Conservation (phyloP, 129 eudicot species). For the Chrysanthemum makinoi region DNA sequence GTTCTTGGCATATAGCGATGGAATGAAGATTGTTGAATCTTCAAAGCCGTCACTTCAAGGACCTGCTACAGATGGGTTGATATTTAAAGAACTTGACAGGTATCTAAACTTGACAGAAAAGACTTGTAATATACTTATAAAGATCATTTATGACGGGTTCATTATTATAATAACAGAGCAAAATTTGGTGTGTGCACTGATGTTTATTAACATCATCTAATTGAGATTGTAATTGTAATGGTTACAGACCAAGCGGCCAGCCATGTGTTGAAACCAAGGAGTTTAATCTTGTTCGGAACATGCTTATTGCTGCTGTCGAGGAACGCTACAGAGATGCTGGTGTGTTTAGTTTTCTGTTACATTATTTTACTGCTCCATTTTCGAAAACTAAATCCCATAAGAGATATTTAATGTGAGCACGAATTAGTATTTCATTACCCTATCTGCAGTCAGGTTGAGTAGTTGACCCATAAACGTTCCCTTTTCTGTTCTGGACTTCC, state of each 20-base stretch:
- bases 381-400: too few relatives aligned
- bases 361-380: not conserved
- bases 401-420: too few relatives aligned
- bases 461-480: too few relatives aligned
- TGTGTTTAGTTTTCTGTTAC: conserved; percentile 12
- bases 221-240: not conserved
- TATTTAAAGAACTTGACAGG: conserved; percentile 67
- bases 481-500: too few relatives aligned
- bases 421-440: too few relatives aligned
- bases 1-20: conserved; percentile 70
- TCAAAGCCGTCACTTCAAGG: conserved; percentile 40
- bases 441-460: too few relatives aligned
- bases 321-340: conserved; percentile 96
- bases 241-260: conserved; percentile 72
- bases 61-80: conserved; percentile 47
- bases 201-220: not conserved
- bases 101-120: conserved; percentile 5
- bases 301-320: conserved; percentile 82
- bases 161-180: not conserved
- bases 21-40: conserved; percentile 75
- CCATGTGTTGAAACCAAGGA: conserved; percentile 75
- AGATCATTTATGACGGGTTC: too few relatives aligned
- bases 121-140: too few relatives aligned
- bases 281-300: conserved; percentile 73
- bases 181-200: not conserved